Conservation (phyloP, 2,329 filamentous ascomycete species). For the Canariomyces notabilis region DNA sequence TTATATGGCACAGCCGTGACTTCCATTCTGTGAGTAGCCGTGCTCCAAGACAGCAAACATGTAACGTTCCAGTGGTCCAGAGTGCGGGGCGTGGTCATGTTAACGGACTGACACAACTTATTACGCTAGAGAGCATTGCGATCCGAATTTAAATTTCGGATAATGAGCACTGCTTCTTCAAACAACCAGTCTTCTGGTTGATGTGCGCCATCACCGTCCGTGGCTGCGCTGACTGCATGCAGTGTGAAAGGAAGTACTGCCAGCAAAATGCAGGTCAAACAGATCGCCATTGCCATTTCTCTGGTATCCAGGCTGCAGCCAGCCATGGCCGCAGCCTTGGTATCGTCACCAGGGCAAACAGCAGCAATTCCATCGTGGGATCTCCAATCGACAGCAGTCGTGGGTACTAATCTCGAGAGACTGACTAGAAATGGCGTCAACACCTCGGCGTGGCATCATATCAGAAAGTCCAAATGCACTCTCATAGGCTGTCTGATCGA, state of each 20-base stretch:
- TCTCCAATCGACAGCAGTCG: conserved; percentile 40
- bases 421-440: conserved; percentile 42
- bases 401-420: conserved; percentile 31
- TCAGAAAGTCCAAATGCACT: conserved; percentile 44
- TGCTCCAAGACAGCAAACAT: no score
- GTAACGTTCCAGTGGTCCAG: no score
- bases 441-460: conserved; percentile 47
- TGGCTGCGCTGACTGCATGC: background rate
- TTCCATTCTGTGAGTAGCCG: no score
- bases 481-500: conserved; percentile 54
- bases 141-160: no score
- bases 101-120: no score
- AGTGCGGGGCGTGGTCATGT: no score
- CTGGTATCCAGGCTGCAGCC: background rate
- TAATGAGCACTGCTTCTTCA: no score
- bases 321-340: conserved; percentile 12
- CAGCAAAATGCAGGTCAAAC: background rate
- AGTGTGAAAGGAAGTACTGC: background rate
- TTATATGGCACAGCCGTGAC: no score
- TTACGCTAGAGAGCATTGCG: no score
- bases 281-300: background rate
- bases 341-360: conserved; percentile 26
- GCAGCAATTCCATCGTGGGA: conserved; percentile 42
- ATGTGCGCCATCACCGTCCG: background rate
- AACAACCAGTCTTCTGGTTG: no score